Evolutionary conservation across 257 asterid genomes (phyloP).

Genomic region (Plectranthus barbatus): DNA sequence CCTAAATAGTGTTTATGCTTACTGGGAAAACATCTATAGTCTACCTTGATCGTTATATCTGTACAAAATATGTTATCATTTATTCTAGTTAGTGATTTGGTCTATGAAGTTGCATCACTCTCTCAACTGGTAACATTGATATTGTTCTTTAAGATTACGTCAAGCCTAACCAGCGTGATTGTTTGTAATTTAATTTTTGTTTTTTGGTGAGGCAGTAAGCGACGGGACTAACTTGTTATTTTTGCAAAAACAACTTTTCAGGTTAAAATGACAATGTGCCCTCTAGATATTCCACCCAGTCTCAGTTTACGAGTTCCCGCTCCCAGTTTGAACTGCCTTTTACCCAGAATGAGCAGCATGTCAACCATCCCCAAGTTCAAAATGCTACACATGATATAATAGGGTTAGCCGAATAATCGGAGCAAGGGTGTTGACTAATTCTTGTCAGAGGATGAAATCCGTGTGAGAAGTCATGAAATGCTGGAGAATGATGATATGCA

Average conservation of each 20-base stretch:
- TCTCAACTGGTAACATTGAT: neutral
- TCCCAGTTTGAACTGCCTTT: constrained; percentile 38
- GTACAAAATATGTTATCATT: neutral
- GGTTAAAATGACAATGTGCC: constrained; percentile 42
- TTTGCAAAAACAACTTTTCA: constrained; percentile 28
- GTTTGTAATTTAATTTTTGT: too few species aligned
- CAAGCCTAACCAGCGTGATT: neutral
- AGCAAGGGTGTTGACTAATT: constrained; percentile 66
- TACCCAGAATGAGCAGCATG: constrained; percentile 36
- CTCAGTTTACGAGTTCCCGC: constrained; percentile 38
- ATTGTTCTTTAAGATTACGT: neutral
- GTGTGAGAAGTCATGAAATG: constrained; percentile 83
- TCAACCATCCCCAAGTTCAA: too few species aligned
- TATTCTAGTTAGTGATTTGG: neutral
- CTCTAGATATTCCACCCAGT: constrained; percentile 40
- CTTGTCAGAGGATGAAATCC: constrained; percentile 86
- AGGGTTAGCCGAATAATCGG: constrained; percentile 55
- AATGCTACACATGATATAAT: constrained; percentile 48
- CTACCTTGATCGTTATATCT: too few species aligned
- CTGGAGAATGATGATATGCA: too few species aligned
- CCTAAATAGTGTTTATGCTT: neutral
- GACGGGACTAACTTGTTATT: neutral
- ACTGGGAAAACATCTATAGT: neutral
- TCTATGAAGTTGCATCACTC: neutral
- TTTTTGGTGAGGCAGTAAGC: too few species aligned